Evolutionary conservation across 257 asterid species (phyloP), one percentile per base, ranked within the genome.

Genomic region (Plantago major): DNA sequence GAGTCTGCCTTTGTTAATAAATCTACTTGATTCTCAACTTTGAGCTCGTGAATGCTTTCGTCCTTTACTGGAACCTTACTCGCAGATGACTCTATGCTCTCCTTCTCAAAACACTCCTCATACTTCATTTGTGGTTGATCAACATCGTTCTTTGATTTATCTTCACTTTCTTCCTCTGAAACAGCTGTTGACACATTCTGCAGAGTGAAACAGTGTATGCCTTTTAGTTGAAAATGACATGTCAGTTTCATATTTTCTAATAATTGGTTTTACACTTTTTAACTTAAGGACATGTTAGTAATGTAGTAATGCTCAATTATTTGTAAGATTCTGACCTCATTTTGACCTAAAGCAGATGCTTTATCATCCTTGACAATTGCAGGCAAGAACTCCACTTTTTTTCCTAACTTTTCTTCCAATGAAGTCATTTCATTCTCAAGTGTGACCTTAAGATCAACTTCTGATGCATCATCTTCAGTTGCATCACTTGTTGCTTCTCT

Each of bases 351-450:
- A 18, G 44, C 33, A n/a, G 74, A 47, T 19, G 68, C 67, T 60
- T 66, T 48, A 55, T 43, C 55, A 48, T 54, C 46, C 45, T 62
- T 72, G 11, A 69, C 52, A 17, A 60, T 66, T 65, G 45, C 63
- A 57, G 42, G 64, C 74, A 65, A 42, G 53, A 76, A 47, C 61
- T 72, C 81, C 22, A 30, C 55, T 26, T 60, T 61, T 52, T 46
- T 62, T 46, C 64, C 70, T 8, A 61, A 18, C 7, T 11, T 56
- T 18, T 74, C 51, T 37, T 71, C 64, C 51, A 64, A 45, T 30
- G 17, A 26, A 26, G 19, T 42, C 7, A 53, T 64, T 60, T 64
- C 47, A 49, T 49, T 56, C 58, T 61, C 62, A 38, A 48, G 38
- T 44, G 40, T 7, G 42, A 44, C 52, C 48, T 45, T 22, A 19